Base-by-base conservation (phyloP, 1,139 yeast species). In the Kluyveromyces marxianus region DNA sequence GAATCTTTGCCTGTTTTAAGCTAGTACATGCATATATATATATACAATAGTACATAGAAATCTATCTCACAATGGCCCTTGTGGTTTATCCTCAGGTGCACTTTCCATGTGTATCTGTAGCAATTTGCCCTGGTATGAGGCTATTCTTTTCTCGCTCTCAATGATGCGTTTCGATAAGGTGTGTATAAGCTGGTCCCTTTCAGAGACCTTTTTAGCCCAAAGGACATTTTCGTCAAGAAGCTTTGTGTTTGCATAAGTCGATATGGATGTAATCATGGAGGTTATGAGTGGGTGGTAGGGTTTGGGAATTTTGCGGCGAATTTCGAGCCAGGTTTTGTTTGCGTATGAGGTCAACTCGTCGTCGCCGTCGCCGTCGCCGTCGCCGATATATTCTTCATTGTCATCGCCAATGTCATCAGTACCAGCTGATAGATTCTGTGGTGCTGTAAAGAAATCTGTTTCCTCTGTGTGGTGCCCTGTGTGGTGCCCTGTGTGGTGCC, bases 81-180 rank as follows among this genome's bases (percentile, higher is more conserved):
- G 21, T 21, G 7, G 37, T 7, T 6, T 10, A 6, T 14, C 7
- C 33, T 27, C 33, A 5, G 41, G 8, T 10, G 41, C 6, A 4
- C 32, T 26, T 37, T 37, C 41, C n/a, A 21, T 3, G 39, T 36
- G 39, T 25, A 36, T 36, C n/a, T 36, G 39, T 10, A 14, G 34
- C 25, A 40, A 35, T 40, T 40, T 40, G 5, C 43, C 43, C 34
- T 34, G 34, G 14, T 25, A 27, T 25, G 38, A 34, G n/a, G 43
- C 43, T 27, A 24, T 34, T n/a, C n/a, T 26, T 40, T 33, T 40
- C 38, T 40, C 37, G 21, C 25, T 34, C 25, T 40, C 37, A 21
- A 40, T 34, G 25, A 40, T 7, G 25, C n/a, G 21, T 27, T 14
- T n/a, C 10, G 43, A 40, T 14, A 40, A 33, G 5, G 21, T 26